Base-by-base conservation (phyloP, 192 early-diverging fungal genomes). In the Glomus cerebriforme region DNA sequence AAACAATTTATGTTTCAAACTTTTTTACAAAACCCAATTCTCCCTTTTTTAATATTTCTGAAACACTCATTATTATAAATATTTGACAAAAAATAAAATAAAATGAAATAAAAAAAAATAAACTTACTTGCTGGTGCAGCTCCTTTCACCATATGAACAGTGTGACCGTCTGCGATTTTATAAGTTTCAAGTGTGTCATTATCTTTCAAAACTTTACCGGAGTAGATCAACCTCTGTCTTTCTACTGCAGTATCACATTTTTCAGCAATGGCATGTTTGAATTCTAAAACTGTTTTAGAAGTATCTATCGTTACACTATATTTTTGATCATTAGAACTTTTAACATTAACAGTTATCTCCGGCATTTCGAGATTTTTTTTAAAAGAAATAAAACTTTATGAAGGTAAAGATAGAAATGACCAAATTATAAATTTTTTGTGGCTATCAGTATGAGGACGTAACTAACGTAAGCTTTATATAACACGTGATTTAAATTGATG, bases 121-220 rank as follows among this genome's bases (percentile, higher is more conserved):
- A 26, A 68, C 77, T 74, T 32, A 39, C 70, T 85, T 54, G 83
- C 82, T 77, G 89, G 88, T 12, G 84, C 70, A 3, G 84, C 79
- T 22, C 93, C 90, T 62, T 91, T 91, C 15, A 98, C 96, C 92
- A 99, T 91, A 75, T 99, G 97, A 13, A 99, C 88, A 26, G 96
- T 97, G 80, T 94, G 89, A 0, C 94, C 94, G 17, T 96, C 94
- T 1, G 85, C 85, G 31, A 99, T 85, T 84, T 97, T 97, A 86
- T 96, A 97, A 9, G 81, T 81, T 2, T 83, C 79, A 27, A 99
- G 83, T 2, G 83, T 90, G 43, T 97, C 96, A 15, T 81, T 87
- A 82, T 99, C 96, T 84, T 99, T 99, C 64, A 99, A 90, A 60
- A 99, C 96, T 49, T 91, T 87, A 12, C 98, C 98, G 43, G 96